These are phyloP conservation scores for Cnidoscolus chayamansa DNA, from an alignment of 441 rosid genomes.

Conservation along the genomic window DNA sequence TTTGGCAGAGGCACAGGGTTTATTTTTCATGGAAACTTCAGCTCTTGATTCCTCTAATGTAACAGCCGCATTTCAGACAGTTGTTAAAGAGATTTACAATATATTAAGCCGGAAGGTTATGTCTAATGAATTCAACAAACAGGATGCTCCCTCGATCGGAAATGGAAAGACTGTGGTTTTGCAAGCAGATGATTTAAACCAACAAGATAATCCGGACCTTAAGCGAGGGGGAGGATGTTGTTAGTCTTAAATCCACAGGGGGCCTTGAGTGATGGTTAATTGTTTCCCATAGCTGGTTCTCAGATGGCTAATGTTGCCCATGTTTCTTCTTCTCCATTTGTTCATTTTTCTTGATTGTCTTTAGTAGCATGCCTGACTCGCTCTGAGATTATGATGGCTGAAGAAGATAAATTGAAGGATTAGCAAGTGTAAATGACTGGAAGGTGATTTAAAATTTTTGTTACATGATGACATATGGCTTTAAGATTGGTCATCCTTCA, in stretches of 20 bases:
- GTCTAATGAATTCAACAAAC: constrained; percentile 72
- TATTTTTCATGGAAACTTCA: constrained; percentile 95
- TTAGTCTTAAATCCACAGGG: constrained; percentile 31
- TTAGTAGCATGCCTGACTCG: constrained; percentile 8
- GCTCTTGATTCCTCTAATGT: constrained; percentile 85
- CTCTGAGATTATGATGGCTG: constrained; percentile 21
- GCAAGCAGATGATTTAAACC: constrained; percentile 34
- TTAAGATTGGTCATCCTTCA: not conserved
- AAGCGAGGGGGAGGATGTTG: constrained; percentile 63
- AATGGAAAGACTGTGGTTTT: constrained; percentile 72
- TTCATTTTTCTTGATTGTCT: constrained; percentile 23
- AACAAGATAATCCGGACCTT: constrained; percentile 27
- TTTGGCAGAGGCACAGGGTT: constrained; percentile 79
- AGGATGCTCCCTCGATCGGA: constrained; percentile 54
- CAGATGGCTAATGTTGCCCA: constrained; percentile 1
- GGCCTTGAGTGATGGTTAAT: not conserved
- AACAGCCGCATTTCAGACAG: constrained; percentile 78
- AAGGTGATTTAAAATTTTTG: not conserved
- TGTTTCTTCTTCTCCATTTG: constrained; percentile 30
- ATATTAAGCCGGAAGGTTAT: constrained; percentile 90
- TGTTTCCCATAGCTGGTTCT: constrained; percentile 1
- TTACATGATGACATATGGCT: not conserved
- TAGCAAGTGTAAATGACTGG: constrained; percentile 31
- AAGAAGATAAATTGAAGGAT: constrained; percentile 24
- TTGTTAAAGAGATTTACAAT: constrained; percentile 73